phyloP scores from a whole-genome alignment of 441 rosid genomes.

The Croton setiger region DNA sequence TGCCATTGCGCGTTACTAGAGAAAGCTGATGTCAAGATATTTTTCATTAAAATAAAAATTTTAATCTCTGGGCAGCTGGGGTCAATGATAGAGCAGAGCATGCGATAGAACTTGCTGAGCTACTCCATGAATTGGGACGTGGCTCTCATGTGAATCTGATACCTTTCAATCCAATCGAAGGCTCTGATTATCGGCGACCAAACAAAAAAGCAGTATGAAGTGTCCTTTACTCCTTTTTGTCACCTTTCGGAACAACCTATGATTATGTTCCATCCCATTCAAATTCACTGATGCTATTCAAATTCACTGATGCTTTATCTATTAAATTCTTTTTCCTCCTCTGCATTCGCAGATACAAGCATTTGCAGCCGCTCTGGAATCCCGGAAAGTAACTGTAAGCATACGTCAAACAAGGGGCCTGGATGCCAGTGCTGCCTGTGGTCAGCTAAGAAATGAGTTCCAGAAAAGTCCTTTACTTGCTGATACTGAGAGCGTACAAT shows the following conservation, averaged over 20 bases:
- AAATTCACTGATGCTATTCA: background rate
- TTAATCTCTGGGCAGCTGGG: slow-evolving; percentile 57
- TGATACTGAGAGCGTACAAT: slow-evolving; percentile 32
- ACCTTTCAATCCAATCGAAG: slow-evolving; percentile 89
- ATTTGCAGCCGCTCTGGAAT: slow-evolving; percentile 67
- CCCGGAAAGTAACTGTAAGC: slow-evolving; percentile 70
- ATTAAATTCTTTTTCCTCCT: background rate
- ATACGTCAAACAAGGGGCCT: slow-evolving; percentile 84
- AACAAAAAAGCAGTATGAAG: slow-evolving; percentile 64
- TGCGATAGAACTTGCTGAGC: slow-evolving; percentile 76
- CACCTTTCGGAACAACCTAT: background rate
- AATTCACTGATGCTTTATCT: background rate
- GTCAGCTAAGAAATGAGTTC: slow-evolving; percentile 87
- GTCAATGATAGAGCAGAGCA: slow-evolving; percentile 81
- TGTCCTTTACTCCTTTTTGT: background rate
- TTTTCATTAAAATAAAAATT: slow-evolving; percentile 1
- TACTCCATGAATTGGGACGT: slow-evolving; percentile 78
- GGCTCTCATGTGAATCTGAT: slow-evolving; percentile 84
- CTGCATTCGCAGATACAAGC: slow-evolving; percentile 47
- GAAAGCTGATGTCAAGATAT: background rate
- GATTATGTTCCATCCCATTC: background rate
- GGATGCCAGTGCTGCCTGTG: slow-evolving; percentile 97
- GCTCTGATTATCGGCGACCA: slow-evolving; percentile 79
- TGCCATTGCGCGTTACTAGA: background rate
- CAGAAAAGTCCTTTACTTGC: slow-evolving; percentile 78